phyloP scores from a whole-genome alignment of 495 filamentous ascomycete species.

The Penicillium antarcticum region DNA sequence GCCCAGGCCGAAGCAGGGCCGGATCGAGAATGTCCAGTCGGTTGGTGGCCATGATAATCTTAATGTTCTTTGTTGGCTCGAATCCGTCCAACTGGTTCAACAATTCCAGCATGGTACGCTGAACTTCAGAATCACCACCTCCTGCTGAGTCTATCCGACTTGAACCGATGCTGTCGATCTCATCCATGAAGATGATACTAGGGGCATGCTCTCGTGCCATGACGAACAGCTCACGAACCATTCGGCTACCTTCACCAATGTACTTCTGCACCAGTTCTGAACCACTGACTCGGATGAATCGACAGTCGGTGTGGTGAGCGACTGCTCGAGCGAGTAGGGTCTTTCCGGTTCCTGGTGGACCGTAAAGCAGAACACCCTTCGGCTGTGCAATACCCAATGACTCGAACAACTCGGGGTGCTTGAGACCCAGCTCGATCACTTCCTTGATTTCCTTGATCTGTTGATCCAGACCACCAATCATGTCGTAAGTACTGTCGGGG shows the following conservation, averaged over 20 bases:
- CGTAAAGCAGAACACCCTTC: conserved; percentile 96
- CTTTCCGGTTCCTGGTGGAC: conserved; percentile 95
- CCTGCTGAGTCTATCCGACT: conserved; percentile 93
- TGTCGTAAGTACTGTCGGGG: conserved; percentile 99
- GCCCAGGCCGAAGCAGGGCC: conserved; percentile 85
- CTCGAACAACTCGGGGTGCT: conserved; percentile 98
- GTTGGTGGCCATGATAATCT: conserved; percentile 99
- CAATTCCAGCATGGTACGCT: conserved; percentile 98
- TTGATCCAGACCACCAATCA: conserved; percentile 98
- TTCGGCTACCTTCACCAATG: conserved; percentile 95
- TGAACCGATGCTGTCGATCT: conserved; percentile 98
- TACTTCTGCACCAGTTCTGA: conserved; percentile 99
- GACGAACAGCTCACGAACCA: conserved; percentile 98
- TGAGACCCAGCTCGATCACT: conserved; percentile 96
- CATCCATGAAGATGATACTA: conserved; percentile 99
- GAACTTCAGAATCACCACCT: conserved; percentile 97
- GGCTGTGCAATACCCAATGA: conserved; percentile 97
- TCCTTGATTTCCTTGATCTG: conserved; percentile 99
- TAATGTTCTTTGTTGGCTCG: conserved; percentile 99
- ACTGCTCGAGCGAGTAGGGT: conserved; percentile 93
- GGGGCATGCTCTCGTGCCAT: conserved; percentile 99
- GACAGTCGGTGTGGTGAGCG: conserved; percentile 96
- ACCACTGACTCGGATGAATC: conserved; percentile 96
- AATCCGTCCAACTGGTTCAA: conserved; percentile 99
- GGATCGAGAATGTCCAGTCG: conserved; percentile 96